These are phyloP conservation scores for Acorus gramineus DNA, from an alignment of 106 monocot species.

Conservation along the genomic window DNA sequence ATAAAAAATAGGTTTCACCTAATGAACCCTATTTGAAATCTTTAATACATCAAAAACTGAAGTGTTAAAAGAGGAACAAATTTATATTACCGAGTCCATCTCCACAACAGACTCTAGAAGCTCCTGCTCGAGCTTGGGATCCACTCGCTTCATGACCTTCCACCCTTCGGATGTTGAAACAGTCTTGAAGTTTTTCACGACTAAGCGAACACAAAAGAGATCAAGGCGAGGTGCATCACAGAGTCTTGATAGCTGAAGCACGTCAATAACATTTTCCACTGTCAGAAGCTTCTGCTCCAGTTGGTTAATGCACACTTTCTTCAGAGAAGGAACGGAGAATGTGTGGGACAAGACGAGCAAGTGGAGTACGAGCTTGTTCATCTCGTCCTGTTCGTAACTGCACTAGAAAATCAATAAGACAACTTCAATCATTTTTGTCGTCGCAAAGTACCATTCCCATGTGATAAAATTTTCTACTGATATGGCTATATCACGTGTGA, in stretches of 20 bases:
- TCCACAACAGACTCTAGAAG: conserved; percentile 29
- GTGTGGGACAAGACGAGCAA: conserved; percentile 37
- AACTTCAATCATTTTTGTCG: background rate
- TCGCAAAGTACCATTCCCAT: too few relatives aligned
- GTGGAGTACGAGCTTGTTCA: conserved; percentile 28
- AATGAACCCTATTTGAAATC: too few relatives aligned
- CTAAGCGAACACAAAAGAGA: conserved; percentile 15
- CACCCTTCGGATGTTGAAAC: conserved; percentile 28
- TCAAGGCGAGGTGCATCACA: conserved; percentile 30
- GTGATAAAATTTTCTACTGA: background rate
- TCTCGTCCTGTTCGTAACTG: conserved; percentile 39
- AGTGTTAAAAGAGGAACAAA: too few relatives aligned
- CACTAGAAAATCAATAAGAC: background rate
- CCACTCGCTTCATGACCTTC: conserved; percentile 30
- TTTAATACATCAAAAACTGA: too few relatives aligned
- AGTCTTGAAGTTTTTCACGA: conserved; percentile 21
- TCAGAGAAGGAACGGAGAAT: conserved; percentile 34
- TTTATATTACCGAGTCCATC: conserved; percentile 19
- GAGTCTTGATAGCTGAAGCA: conserved; percentile 22
- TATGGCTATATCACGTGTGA: too few relatives aligned
- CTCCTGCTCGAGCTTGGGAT: conserved; percentile 39
- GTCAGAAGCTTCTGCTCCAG: conserved; percentile 25
- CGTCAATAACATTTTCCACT: conserved; percentile 41
- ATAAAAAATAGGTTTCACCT: too few relatives aligned
- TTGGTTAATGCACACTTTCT: conserved; percentile 30